phyloP scores from a whole-genome alignment of 108 stramenopile genomes.

The Nitzschia sp. region DNA sequence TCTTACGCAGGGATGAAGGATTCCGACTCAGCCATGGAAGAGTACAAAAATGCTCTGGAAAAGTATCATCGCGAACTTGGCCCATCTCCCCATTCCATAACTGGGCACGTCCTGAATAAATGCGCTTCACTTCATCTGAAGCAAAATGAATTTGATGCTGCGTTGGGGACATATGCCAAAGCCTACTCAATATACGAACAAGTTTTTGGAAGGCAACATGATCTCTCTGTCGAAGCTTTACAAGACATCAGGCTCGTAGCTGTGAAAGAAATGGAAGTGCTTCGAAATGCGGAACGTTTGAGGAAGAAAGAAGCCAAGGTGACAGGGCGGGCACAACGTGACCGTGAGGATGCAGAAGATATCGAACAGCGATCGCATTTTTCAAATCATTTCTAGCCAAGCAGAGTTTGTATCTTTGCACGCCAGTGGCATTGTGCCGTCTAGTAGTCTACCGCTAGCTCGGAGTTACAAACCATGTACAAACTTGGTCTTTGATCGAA shows the following conservation, averaged over 20 bases:
- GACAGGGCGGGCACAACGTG: too few relatives aligned
- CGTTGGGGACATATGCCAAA: conserved; percentile 15
- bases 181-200: conserved; percentile 10
- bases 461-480: too few relatives aligned
- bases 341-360: neutral
- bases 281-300: neutral
- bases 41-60: neutral
- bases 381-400: neutral
- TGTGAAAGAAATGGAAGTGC: conserved; percentile 22
- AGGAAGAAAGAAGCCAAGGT: neutral
- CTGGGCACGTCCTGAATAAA: conserved; percentile 6
- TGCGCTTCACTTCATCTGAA: conserved; percentile 2
- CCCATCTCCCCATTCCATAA: neutral
- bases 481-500: too few relatives aligned
- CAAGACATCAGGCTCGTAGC: conserved; percentile 20
- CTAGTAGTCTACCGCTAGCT: too few relatives aligned
- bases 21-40: conserved; percentile 16
- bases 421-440: too few relatives aligned
- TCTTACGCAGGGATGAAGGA: conserved; percentile 11
- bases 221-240: neutral
- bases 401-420: too few relatives aligned
- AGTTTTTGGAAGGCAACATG: conserved; percentile 1
- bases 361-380: neutral
- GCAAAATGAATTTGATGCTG: conserved; percentile 7
- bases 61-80: conserved; percentile 1